These are phyloP conservation scores for Podila verticillata DNA, from an alignment of 192 early-diverging fungal genomes.

Conservation along the genomic window DNA sequence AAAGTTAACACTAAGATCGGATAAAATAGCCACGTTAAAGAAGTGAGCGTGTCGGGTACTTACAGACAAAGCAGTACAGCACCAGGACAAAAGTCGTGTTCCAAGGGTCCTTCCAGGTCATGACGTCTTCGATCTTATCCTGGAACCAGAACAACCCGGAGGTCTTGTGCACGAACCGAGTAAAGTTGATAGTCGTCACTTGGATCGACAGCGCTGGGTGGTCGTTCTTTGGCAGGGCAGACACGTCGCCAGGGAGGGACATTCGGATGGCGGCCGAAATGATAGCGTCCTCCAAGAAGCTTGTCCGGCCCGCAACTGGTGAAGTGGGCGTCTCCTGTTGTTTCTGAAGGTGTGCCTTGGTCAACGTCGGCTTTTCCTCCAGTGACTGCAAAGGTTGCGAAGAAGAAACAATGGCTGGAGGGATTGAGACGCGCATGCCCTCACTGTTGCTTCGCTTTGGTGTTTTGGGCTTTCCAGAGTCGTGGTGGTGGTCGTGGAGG, in stretches of 20 bases:
- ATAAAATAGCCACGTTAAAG: not conserved
- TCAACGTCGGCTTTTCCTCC: conserved; percentile 45
- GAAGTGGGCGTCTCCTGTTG: conserved; percentile 1
- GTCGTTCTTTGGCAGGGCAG: conserved; percentile 54
- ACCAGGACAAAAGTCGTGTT: conserved; percentile 66
- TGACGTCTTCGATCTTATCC: conserved; percentile 66
- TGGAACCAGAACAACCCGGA: conserved; percentile 71
- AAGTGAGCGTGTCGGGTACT: conserved; percentile 6
- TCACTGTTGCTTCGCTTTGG: conserved; percentile 19
- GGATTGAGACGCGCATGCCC: conserved; percentile 26
- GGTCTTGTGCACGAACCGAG: conserved; percentile 70
- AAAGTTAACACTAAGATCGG: not conserved
- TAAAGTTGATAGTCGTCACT: conserved; percentile 74
- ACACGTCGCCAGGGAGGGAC: conserved; percentile 35
- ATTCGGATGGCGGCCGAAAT: conserved; percentile 47
- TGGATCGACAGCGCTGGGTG: conserved; percentile 70
- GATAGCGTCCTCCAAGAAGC: conserved; percentile 44
- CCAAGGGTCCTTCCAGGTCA: conserved; percentile 77
- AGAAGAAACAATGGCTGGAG: conserved; percentile 27
- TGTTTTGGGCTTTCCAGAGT: not conserved
- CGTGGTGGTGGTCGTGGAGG: conserved; percentile 3
- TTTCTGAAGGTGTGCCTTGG: not conserved
- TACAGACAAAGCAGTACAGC: conserved; percentile 64
- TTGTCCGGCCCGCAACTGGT: conserved; percentile 18
- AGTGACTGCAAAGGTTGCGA: conserved; percentile 41